phyloP scores from a whole-genome alignment of 2,329 filamentous ascomycete genomes.

The Neofusicoccum umdonicola region DNA sequence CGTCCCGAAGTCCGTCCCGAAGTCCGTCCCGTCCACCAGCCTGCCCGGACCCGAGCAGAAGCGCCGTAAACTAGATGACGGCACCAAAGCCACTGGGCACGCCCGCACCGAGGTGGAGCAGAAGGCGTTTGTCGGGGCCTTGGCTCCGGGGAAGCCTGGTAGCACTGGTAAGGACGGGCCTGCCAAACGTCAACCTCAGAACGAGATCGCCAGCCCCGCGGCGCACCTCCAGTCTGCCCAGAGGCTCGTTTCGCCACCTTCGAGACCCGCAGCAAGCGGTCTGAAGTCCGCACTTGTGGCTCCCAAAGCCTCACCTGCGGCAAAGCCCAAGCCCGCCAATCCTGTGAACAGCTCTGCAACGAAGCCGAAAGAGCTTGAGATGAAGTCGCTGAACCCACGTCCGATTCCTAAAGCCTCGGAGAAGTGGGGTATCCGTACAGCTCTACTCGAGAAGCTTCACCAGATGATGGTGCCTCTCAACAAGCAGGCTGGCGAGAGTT shows the following conservation, averaged over 20 bases:
- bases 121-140: slow-evolving; percentile 26
- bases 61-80: slow-evolving; percentile 26
- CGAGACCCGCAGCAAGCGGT: neutral
- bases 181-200: neutral
- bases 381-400: slow-evolving; percentile 61
- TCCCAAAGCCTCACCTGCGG: slow-evolving; percentile 17
- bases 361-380: slow-evolving; percentile 34
- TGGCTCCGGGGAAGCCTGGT: slow-evolving; percentile 20
- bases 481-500: slow-evolving; percentile 55
- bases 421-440: slow-evolving; percentile 30
- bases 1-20: neutral
- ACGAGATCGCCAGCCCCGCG: neutral
- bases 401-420: slow-evolving; percentile 55
- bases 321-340: neutral
- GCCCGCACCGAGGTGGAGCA: neutral
- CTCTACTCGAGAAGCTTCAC: slow-evolving; percentile 60
- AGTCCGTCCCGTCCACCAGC: neutral
- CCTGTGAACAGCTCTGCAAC: slow-evolving; percentile 19
- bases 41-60: neutral
- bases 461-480: slow-evolving; percentile 67
- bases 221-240: slow-evolving; percentile 25
- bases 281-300: no score
- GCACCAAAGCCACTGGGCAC: neutral
- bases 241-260: slow-evolving; percentile 20
- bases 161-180: neutral